These are phyloP conservation scores for Penicillium freii DNA, from an alignment of 2,329 filamentous ascomycete genomes.

Conservation along the genomic window DNA sequence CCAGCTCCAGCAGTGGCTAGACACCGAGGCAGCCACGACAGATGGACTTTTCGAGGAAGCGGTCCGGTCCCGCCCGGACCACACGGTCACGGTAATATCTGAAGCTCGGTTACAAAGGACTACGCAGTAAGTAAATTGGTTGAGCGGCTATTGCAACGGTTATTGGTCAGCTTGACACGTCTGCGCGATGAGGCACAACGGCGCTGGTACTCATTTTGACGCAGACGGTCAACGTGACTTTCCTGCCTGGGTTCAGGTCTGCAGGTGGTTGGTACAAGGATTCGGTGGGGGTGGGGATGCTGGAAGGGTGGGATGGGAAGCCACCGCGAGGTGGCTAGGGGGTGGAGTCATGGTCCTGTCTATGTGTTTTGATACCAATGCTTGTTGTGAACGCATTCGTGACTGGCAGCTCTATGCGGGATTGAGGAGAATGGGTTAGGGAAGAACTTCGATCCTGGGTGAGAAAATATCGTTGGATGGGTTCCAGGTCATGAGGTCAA, in stretches of 20 bases:
- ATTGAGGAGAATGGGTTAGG: conserved; percentile 37
- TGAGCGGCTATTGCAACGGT: conserved; percentile 33
- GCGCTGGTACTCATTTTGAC: conserved; percentile 40
- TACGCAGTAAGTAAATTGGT: conserved; percentile 27
- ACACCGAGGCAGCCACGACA: conserved; percentile 30
- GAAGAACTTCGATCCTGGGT: conserved; percentile 30
- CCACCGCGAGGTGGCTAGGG: conserved; percentile 24
- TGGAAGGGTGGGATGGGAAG: conserved; percentile 37
- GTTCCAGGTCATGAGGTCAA: conserved; percentile 33
- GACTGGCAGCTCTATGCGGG: conserved; percentile 38
- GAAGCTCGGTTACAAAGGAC: conserved; percentile 33
- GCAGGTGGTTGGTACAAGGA: conserved; percentile 32
- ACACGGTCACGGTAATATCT: conserved; percentile 41
- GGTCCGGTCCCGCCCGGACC: conserved; percentile 27
- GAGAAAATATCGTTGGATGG: conserved; percentile 37
- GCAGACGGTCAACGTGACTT: conserved; percentile 41
- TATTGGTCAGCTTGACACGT: conserved; percentile 32
- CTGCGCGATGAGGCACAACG: conserved; percentile 29
- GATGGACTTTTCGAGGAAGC: conserved; percentile 23
- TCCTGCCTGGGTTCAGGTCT: conserved; percentile 37
- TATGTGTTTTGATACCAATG: conserved; percentile 42
- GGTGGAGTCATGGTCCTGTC: conserved; percentile 36
- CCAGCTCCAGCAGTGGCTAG: conserved; percentile 38
- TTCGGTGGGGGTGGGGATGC: conserved; percentile 32
- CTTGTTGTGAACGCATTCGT: conserved; percentile 42